Conservation (phyloP, 192 early-diverging fungal genomes). For the Dimargaris xerosporica region DNA sequence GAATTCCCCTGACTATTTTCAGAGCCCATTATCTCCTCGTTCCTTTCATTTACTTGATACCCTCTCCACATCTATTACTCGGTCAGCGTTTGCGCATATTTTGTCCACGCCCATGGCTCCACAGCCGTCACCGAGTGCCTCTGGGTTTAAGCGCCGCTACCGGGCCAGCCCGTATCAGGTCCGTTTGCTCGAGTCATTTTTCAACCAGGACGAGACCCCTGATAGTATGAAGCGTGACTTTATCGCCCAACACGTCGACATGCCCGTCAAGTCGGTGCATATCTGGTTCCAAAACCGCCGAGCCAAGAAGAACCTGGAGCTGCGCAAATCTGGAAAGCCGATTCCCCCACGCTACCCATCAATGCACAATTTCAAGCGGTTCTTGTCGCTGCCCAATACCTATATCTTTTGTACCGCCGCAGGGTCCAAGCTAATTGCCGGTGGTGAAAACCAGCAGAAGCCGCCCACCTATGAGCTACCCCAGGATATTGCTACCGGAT, state of each 20-base stretch:
- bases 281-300: conserved; percentile 13
- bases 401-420: conserved; percentile 5
- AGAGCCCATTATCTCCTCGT: no score
- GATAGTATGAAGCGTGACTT: background rate
- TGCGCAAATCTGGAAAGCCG: conserved; percentile 7
- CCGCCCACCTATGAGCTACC: no score
- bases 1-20: no score
- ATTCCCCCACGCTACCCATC: conserved; percentile 11
- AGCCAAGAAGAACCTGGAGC: conserved; percentile 11
- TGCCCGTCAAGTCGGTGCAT: conserved; percentile 12
- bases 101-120: no score
- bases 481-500: no score
- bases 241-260: conserved; percentile 8
- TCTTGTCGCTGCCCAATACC: conserved; percentile 10
- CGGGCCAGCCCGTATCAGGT: conserved; percentile 11
- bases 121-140: background rate
- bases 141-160: conserved; percentile 8
- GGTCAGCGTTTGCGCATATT: no score
- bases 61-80: no score
- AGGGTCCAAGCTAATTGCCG: background rate
- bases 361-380: conserved; percentile 12
- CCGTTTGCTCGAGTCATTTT: conserved; percentile 3
- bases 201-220: conserved; percentile 9
- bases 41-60: no score
- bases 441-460: background rate